Percentiles rank a stretch among this genome's conserved stretches.
Evolutionary conservation across 1,284 basidiomycete genomes (phyloP).

Genomic region (Trichosporon coremiiforme): DNA sequence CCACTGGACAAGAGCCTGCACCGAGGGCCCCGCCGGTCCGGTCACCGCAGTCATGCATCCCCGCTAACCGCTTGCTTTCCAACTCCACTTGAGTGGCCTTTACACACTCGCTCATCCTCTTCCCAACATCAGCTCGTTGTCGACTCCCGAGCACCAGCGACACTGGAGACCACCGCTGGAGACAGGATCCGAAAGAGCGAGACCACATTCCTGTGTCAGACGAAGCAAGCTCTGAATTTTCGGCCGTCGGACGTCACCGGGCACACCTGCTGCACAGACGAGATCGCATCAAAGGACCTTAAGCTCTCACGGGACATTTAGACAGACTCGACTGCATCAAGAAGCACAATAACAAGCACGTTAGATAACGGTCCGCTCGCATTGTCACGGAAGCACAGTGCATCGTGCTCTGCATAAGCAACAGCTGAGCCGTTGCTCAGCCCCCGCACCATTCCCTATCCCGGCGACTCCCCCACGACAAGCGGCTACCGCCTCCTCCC

Average conservation of each 20-base stretch:
- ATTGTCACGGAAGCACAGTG: too few relatives aligned
- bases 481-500: constrained; percentile 9
- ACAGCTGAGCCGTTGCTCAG: not conserved
- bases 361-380: too few relatives aligned
- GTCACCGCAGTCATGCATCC: not conserved
- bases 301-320: too few relatives aligned
- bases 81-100: not conserved
- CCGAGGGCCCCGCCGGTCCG: too few relatives aligned
- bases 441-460: not conserved
- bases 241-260: not conserved
- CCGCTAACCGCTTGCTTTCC: not conserved
- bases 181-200: not conserved
- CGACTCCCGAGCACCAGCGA: too few relatives aligned
- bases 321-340: too few relatives aligned
- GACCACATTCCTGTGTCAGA: not conserved
- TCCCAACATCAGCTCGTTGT: not conserved
- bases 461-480: not conserved
- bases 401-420: too few relatives aligned
- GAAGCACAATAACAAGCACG: too few relatives aligned
- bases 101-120: not conserved
- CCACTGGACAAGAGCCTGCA: too few relatives aligned
- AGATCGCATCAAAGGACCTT: not conserved
- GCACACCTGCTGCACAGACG: not conserved
- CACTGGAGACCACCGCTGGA: too few relatives aligned
- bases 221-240: not conserved